These are phyloP conservation scores for Stevia rebaudiana DNA, from an alignment of 140 eudicot genomes.

Conservation along the genomic window DNA sequence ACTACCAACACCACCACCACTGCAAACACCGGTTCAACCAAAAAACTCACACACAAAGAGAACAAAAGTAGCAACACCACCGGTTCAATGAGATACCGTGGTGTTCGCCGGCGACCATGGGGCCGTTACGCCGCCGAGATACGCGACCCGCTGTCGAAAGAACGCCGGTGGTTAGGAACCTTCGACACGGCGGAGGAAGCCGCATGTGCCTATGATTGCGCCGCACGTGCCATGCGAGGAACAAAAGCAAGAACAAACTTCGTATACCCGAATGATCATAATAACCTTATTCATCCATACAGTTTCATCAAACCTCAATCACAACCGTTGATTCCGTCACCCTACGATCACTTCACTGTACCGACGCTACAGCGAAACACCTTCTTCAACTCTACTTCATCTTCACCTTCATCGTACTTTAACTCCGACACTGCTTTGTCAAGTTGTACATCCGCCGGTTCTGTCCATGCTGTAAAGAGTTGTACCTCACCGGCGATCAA, in stretches of 20 bases:
- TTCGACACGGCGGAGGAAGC: constrained; percentile 92
- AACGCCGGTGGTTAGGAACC: constrained; percentile 79
- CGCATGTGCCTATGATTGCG: constrained; percentile 71
- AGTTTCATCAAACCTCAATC: neutral
- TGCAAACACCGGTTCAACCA: neutral
- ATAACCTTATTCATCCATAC: constrained; percentile 21
- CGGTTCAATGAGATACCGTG: constrained; percentile 49
- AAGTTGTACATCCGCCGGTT: neutral
- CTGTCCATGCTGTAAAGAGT: neutral
- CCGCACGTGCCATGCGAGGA: constrained; percentile 81
- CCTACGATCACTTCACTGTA: constrained; percentile 1
- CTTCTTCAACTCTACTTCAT: constrained; percentile 20
- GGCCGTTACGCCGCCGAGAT: constrained; percentile 89
- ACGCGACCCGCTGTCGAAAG: constrained; percentile 73
- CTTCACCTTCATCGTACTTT: constrained; percentile 18
- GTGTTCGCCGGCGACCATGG: constrained; percentile 91
- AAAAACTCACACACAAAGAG: neutral
- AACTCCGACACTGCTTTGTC: neutral
- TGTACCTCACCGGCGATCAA: neutral
- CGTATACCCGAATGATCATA: constrained; percentile 27
- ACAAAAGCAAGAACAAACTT: constrained; percentile 69
- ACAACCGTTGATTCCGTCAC: neutral
- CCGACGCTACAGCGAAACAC: neutral
- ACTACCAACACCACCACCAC: neutral
- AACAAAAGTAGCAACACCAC: neutral